Conservation (phyloP, 225 moss, liverwort and hornwort genomes). For the Neckera pumila region DNA sequence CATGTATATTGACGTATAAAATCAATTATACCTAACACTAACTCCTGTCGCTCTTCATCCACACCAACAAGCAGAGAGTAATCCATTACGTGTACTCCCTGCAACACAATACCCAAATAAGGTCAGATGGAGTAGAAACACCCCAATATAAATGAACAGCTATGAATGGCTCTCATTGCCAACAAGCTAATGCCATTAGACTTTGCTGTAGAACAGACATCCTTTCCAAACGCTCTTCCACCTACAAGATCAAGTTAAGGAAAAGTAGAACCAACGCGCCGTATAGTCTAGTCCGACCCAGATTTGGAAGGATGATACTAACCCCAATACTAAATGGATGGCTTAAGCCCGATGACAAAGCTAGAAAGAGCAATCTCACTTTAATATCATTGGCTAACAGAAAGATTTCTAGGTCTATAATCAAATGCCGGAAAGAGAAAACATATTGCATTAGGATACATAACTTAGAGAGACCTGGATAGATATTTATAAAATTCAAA, state of each 20-base stretch:
- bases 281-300: background rate
- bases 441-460: background rate
- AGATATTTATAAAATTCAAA: background rate
- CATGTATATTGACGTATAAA: constrained; percentile 95
- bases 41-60: constrained; percentile 83
- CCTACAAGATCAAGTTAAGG: background rate
- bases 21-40: constrained; percentile 94
- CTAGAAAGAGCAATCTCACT: background rate
- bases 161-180: background rate
- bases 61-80: constrained; percentile 91
- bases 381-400: background rate
- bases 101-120: constrained; percentile 1
- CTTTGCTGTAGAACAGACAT: background rate
- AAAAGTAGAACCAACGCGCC: background rate
- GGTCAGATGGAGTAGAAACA: background rate
- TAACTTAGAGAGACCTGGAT: background rate
- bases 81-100: constrained; percentile 88
- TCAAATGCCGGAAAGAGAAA: background rate
- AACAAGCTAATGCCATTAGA: background rate
- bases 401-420: background rate
- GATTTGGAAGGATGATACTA: background rate
- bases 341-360: background rate
- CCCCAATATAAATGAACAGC: background rate
- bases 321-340: background rate
- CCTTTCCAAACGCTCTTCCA: background rate